Evolutionary conservation across 2,329 filamentous ascomycete species (phyloP), one percentile per base, ranked within the genome.

Genomic region (Penicillium freii): DNA sequence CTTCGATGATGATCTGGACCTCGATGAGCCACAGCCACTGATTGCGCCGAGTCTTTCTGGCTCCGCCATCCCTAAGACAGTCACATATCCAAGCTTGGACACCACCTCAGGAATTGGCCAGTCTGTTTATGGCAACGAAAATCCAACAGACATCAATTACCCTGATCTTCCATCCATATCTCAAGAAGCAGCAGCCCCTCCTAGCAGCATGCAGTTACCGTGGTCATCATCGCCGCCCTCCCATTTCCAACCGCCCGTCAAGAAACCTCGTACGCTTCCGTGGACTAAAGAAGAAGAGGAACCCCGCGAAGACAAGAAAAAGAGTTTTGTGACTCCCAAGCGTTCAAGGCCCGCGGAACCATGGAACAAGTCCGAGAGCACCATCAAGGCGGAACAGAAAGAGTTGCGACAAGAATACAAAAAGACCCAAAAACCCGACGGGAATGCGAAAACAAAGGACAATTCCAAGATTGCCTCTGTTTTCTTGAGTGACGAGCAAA

Each of bases 401-500:
- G 84, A 86, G 61, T 77, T 92, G 7, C 71, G 91, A 78, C 79
- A 89, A 73, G 71, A 87, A 80, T 74, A 57, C 70, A 77, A 75
- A 50, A 81, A 83, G 19, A 82, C 81, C 2, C 75, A 78, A 39
- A 77, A 81, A 38, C 75, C 78, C 11, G 72, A 72, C 25, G 69
- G 71, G 38, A 79, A 62, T 31, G 72, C 62, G 73, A 77, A 59
- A 77, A 76, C 59, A 73, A 74, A 63, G 44, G 67, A 58, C 21
- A 70, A 42, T 50, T 66, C 59, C 62, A 78, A 68, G 59, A 73
- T 84, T 55, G 76, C 84, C 27, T 76, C 82, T 10, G 82, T 95
- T 10, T 87, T 88, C 55, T 80, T 99, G 36, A 97, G 91, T 71
- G 84, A 88, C 13, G 94, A 99, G 71, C 94, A 99, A 75, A 83